phyloP scores from a whole-genome alignment of 2,329 filamentous ascomycete species.

The Penicillium italicum region DNA sequence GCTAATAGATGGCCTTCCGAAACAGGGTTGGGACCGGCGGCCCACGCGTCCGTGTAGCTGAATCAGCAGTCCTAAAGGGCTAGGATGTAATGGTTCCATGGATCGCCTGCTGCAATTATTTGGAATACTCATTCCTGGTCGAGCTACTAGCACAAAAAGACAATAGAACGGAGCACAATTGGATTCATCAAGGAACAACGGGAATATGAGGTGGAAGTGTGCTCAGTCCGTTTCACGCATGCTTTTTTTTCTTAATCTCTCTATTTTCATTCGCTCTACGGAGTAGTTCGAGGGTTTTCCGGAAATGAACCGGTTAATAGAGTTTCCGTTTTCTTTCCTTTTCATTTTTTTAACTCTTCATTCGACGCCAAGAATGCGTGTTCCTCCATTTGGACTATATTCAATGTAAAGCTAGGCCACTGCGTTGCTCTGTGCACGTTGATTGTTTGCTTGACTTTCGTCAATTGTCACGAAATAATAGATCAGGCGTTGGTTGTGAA shows the following conservation, averaged over 20 bases:
- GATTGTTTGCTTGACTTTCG: neutral
- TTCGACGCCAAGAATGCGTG: conserved; percentile 5
- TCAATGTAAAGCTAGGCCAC: neutral
- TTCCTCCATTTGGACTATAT: conserved; percentile 1
- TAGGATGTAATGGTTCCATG: neutral
- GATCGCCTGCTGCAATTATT: neutral
- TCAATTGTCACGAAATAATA: neutral
- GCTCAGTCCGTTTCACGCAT: conserved; percentile 9
- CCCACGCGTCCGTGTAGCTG: neutral
- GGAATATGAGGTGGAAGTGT: neutral
- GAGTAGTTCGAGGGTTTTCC: conserved; percentile 7
- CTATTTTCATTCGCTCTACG: neutral
- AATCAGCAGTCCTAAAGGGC: neutral
- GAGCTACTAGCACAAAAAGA: neutral
- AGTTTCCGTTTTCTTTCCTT: neutral
- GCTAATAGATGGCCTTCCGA: conserved; percentile 6
- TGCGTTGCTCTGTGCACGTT: neutral
- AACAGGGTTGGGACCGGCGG: neutral
- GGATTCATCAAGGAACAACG: neutral
- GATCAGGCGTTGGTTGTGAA: neutral
- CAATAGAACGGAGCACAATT: neutral
- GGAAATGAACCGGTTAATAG: conserved; percentile 3
- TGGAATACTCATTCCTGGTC: neutral
- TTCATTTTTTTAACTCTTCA: neutral
- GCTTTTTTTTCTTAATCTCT: neutral